Base-by-base conservation (phyloP, 192 early-diverging fungal species). In the Linnemannia schmuckeri region DNA sequence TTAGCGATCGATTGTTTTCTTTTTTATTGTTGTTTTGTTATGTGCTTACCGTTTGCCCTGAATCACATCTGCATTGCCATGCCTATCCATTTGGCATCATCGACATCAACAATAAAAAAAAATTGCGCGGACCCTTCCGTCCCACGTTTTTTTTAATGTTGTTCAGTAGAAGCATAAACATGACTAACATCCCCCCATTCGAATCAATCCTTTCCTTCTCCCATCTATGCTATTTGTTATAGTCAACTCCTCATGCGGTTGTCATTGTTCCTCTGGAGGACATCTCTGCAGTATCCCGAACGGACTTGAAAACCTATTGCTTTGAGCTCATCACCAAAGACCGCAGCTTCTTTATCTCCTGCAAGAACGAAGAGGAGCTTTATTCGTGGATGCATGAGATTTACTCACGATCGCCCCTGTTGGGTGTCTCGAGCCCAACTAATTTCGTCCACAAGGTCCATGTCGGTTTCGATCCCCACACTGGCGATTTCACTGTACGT, bases 341-440 rank as follows among this genome's bases (percentile, higher is more conserved):
- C 49, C 97, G 97, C 89, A 96, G 94, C 61, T 99, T 97, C 88
- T 98, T 94, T 88, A 90, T 99, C 57, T 94, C 97, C 20, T 98
- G 96, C 88, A 96, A 95, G 85, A 97, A 93, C 83, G 99, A 99
- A 88, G 96, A 98, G 86, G 98, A 99, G 85, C 91, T 99, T 33
- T 99, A 99, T 83, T 94, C 95, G 57, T 99, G 99, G 99, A 97
- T 99, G 93, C 98, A 99, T 81, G 96, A 97, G 83, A 96, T 99
- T 84, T 99, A 99, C 91, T 95, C 96, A 90, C 89, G 95, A 55
- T 96, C 96, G 22, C 94, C 96, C n/a, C 90, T 96, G 79, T 81
- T 83, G 69, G 95, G 96, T n/a, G 94, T 95, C 68, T 96, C 95
- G 22, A 93, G 91, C 80, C 96, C 96, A 3, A 96, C 96, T 63